phyloP scores from a whole-genome alignment of 2,329 filamentous ascomycete species.

The Talaromyces sp. region DNA sequence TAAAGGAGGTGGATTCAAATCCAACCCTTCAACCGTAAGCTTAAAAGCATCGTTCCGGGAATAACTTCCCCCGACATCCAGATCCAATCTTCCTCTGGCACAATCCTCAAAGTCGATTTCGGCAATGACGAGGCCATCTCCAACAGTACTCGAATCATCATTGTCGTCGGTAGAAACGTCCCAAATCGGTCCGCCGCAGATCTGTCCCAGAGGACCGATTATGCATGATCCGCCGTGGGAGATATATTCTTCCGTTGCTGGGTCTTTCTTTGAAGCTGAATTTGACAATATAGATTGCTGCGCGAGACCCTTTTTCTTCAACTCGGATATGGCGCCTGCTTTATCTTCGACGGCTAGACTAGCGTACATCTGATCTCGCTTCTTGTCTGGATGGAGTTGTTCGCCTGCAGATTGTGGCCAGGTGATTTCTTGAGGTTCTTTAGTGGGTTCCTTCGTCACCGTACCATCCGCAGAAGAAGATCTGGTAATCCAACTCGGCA shows the following conservation, averaged over 20 bases:
- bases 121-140: slow-evolving; percentile 58
- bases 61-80: slow-evolving; percentile 84
- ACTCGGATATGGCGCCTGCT: neutral
- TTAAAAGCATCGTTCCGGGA: slow-evolving; percentile 68
- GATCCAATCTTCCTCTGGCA: slow-evolving; percentile 72
- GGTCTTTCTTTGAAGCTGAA: neutral
- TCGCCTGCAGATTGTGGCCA: slow-evolving; percentile 34
- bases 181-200: slow-evolving; percentile 79
- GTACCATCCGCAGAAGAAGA: neutral
- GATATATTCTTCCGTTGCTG: slow-evolving; percentile 31
- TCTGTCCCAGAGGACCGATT: slow-evolving; percentile 73
- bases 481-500: slow-evolving; percentile 57
- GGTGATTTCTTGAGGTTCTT: slow-evolving; percentile 50
- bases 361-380: slow-evolving; percentile 18
- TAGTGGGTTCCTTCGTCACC: neutral
- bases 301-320: neutral
- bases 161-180: slow-evolving; percentile 52
- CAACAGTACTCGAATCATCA: slow-evolving; percentile 17
- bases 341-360: slow-evolving; percentile 16
- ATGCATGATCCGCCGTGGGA: slow-evolving; percentile 81
- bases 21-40: slow-evolving; percentile 59
- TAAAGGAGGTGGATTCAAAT: slow-evolving; percentile 58
- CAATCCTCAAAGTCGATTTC: slow-evolving; percentile 90
- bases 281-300: neutral
- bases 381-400: slow-evolving; percentile 24